Conservation (phyloP, 768 basidiomycete species). For the Panus rudis region DNA sequence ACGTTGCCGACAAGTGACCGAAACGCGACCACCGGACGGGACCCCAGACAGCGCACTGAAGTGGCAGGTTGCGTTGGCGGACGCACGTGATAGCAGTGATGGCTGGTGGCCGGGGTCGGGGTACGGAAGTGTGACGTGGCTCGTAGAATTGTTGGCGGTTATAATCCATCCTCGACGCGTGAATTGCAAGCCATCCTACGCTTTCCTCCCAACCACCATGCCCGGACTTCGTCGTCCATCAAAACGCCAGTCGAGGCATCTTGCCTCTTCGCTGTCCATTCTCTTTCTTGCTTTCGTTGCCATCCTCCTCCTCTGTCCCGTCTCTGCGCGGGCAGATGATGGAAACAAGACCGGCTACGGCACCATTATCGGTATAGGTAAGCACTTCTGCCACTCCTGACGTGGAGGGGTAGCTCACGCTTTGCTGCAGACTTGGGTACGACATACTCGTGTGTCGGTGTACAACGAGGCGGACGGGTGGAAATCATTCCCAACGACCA, state of each 20-base stretch:
- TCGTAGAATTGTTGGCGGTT: too few relatives aligned
- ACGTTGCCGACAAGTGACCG: too few relatives aligned
- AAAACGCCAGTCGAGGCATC: constrained; percentile 49
- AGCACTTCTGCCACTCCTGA: constrained; percentile 19
- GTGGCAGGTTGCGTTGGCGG: too few relatives aligned
- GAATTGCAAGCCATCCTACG: too few relatives aligned
- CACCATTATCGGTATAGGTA: constrained; percentile 89
- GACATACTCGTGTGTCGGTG: constrained; percentile 86
- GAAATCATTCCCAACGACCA: constrained; percentile 53
- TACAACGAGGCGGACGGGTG: constrained; percentile 40
- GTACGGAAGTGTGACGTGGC: too few relatives aligned
- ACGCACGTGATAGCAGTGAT: too few relatives aligned
- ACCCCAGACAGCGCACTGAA: too few relatives aligned
- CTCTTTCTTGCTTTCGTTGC: constrained; percentile 47
- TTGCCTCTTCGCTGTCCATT: constrained; percentile 53
- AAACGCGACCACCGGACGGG: too few relatives aligned
- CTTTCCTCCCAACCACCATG: constrained; percentile 6
- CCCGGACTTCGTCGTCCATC: constrained; percentile 35
- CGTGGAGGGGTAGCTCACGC: too few relatives aligned
- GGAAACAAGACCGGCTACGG: constrained; percentile 66
- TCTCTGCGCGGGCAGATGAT: constrained; percentile 51
- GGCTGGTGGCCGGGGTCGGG: too few relatives aligned
- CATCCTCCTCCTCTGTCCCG: constrained; percentile 63
- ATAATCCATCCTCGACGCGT: too few relatives aligned
- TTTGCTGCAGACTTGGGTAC: constrained; percentile 74